Conservation (phyloP, 352 stramenopile genomes). For the Albugo laibachii region DNA sequence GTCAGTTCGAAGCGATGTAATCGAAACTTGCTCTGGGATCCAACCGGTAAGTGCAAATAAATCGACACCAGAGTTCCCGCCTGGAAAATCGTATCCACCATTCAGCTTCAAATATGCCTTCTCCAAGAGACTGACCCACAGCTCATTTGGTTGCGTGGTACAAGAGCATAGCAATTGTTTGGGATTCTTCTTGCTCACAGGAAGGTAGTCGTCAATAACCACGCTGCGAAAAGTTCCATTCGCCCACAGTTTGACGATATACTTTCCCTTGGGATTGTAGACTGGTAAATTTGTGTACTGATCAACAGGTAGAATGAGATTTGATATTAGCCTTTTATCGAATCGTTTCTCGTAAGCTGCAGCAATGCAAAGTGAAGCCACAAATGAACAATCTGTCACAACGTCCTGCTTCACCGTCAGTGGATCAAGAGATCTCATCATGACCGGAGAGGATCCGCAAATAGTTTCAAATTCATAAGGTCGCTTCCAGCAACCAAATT, state of each 20-base stretch:
- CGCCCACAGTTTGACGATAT: conserved; percentile 93
- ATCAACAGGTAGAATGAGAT: conserved; percentile 90
- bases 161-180: conserved; percentile 69
- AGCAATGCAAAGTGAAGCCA: conserved; percentile 83
- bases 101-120: conserved; percentile 98
- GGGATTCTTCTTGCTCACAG: conserved; percentile 41
- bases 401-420: conserved; percentile 75
- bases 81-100: conserved; percentile 94
- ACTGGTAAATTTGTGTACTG: conserved; percentile 24
- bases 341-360: conserved; percentile 84
- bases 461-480: conserved; percentile 29
- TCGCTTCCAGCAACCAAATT: conserved; percentile 38
- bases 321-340: conserved; percentile 82
- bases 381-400: conserved; percentile 87
- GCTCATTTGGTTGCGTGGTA: conserved; percentile 56
- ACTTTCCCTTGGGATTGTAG: conserved; percentile 88
- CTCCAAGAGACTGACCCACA: conserved; percentile 93
- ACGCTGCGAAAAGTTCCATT: conserved; percentile 88
- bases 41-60: conserved; percentile 96
- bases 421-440: conserved; percentile 53
- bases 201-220: conserved; percentile 90
- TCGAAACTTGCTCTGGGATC: conserved; percentile 89
- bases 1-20: conserved; percentile 18
- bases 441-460: conserved; percentile 29
- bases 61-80: conserved; percentile 93